phyloP scores from a whole-genome alignment of 257 asterid species.

The Anisodus acutangulus region DNA sequence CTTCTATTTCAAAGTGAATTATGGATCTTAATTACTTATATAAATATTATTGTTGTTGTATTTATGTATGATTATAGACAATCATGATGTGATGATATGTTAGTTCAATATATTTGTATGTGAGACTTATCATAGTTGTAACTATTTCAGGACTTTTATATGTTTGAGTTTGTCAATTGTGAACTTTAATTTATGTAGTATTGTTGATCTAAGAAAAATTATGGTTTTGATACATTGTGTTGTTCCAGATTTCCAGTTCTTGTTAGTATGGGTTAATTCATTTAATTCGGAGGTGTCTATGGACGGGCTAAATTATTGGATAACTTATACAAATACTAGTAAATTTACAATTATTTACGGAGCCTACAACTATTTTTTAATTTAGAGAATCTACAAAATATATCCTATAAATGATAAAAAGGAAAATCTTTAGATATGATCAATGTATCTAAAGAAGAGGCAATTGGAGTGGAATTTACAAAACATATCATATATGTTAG shows the following conservation, averaged over 20 bases:
- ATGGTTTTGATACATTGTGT: not conserved
- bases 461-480: too few relatives aligned
- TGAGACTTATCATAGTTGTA: constrained; percentile 1
- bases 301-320: too few relatives aligned
- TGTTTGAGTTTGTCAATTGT: constrained; percentile 7
- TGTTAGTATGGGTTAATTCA: not conserved
- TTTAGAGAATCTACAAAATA: too few relatives aligned
- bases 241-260: not conserved
- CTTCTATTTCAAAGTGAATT: constrained; percentile 50
- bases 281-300: not conserved
- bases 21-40: not conserved
- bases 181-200: not conserved
- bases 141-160: constrained; percentile 14
- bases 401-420: too few relatives aligned
- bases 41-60: not conserved
- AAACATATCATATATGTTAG: too few relatives aligned
- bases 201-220: not conserved
- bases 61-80: not conserved
- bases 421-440: too few relatives aligned
- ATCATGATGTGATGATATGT: not conserved
- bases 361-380: too few relatives aligned
- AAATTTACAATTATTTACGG: too few relatives aligned
- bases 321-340: too few relatives aligned
- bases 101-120: not conserved
- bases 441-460: too few relatives aligned